Evolutionary conservation across 345 rosid genomes (phyloP), one percentile per base, ranked within the genome.

Genomic region (Triadica sebifera): DNA sequence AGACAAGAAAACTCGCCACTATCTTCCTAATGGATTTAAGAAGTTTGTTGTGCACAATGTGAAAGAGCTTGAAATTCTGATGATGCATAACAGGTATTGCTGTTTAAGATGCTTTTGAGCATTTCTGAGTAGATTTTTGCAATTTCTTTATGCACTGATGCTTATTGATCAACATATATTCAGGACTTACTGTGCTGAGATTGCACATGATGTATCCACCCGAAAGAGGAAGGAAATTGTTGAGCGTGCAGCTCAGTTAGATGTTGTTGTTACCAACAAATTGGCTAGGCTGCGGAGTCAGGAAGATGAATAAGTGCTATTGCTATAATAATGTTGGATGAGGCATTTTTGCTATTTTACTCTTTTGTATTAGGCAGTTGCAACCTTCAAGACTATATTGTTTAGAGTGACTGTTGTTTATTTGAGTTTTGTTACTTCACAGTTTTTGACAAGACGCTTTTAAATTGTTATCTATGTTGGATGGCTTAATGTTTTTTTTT

Each of bases 231-330:
- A 88, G 83, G 86, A 82, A 34, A 90, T 87, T 60, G 89, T 88
- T 0, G 92, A 85, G 71, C 88, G 85, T 0, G 92, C 92, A 5
- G 84, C 87, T 2, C 94, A 87, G 72, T 82, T 90, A 76, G 92
- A 90, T 59, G 80, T 90, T 78, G 92, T 87, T 17, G 87, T 90
- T 4, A 87, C 92, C 79, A 90, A 88, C 85, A 87, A 79, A 73
- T 67, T 88, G 82, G 90, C 94, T n/a, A 88, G 94, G 90, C 67
- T 90, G 84, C 86, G 86, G 38, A 85, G 90, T 84, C 89, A 86
- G 83, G 91, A 90, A 72, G 89, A 87, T 19, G 92, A 90, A 80
- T 90, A 73, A 83, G 78, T 46, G 15, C 6, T 62, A 46, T 17
- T n/a, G 12, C 56, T 38, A 8, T 60, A 6, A 47, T 38, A 64